These are phyloP conservation scores for Xylaria hypoxylon DNA, from an alignment of 2,329 filamentous ascomycete species.

Conservation along the genomic window DNA sequence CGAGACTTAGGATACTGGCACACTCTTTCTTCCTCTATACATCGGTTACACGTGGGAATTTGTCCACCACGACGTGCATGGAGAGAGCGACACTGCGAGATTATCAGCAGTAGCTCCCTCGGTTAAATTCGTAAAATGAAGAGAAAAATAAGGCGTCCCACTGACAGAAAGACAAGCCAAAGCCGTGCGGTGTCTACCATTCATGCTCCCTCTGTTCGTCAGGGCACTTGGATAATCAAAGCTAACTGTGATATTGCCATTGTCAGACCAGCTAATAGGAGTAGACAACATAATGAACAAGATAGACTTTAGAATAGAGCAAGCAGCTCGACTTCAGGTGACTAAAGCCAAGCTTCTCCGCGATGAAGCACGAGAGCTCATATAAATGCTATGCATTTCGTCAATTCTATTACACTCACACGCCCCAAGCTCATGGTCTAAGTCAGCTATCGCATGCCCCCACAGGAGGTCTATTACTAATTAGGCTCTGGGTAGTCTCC, in stretches of 20 bases:
- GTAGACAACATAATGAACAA: neutral
- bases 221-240: neutral
- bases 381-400: neutral
- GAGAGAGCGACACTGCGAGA: conserved; percentile 14
- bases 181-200: neutral
- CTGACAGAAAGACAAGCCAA: conserved; percentile 10
- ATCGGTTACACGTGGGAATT: conserved; percentile 5
- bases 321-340: neutral
- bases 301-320: neutral
- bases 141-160: neutral
- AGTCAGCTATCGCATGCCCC: neutral
- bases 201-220: neutral
- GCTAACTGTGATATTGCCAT: neutral
- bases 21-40: conserved; percentile 8
- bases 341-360: neutral
- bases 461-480: neutral
- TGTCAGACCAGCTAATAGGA: neutral
- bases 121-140: neutral
- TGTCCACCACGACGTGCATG: conserved; percentile 9
- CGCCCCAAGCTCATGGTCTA: neutral
- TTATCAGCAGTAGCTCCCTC: neutral
- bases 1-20: conserved; percentile 8
- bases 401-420: neutral
- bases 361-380: neutral
- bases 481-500: neutral